A percentile compares a stretch with the other conserved stretches of the same genome.
These are phyloP conservation scores for Claviceps monticola DNA, from an alignment of 2,329 filamentous ascomycete species.

Conservation along the genomic window DNA sequence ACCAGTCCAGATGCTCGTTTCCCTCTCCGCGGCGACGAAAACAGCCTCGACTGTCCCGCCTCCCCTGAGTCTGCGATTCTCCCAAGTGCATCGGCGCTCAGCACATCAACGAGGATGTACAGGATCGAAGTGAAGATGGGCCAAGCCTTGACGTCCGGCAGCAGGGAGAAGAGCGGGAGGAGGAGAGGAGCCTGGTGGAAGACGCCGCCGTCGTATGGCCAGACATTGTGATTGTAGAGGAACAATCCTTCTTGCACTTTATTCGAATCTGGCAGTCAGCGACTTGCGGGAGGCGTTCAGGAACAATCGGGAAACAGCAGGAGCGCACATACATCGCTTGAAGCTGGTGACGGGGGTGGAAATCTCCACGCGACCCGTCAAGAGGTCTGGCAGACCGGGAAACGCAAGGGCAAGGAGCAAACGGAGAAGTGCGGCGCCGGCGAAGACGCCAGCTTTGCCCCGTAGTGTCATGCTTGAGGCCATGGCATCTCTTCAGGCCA, in stretches of 20 bases:
- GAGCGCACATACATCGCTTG: slow-evolving; percentile 62
- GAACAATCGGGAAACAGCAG: not conserved
- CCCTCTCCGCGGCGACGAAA: slow-evolving; percentile 62
- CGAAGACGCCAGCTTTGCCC: slow-evolving; percentile 46
- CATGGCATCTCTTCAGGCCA: slow-evolving; percentile 6
- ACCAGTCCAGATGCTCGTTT: slow-evolving; percentile 61
- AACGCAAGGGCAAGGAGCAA: slow-evolving; percentile 70
- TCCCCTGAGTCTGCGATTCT: slow-evolving; percentile 72
- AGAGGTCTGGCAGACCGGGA: slow-evolving; percentile 67
- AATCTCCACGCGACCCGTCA: slow-evolving; percentile 87
- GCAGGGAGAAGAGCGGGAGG: slow-evolving; percentile 77
- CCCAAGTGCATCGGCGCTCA: slow-evolving; percentile 67
- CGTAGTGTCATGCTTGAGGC: slow-evolving; percentile 24
- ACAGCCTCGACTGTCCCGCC: slow-evolving; percentile 58
- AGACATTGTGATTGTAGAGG: slow-evolving; percentile 90
- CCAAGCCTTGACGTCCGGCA: slow-evolving; percentile 54
- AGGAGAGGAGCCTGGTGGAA: slow-evolving; percentile 74
- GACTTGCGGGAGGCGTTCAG: no score
- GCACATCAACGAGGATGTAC: slow-evolving; percentile 67
- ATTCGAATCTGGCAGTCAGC: no score
- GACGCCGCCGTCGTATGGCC: slow-evolving; percentile 88
- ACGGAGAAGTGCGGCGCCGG: slow-evolving; percentile 62
- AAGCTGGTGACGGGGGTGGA: slow-evolving; percentile 96
- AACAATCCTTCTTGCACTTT: slow-evolving; percentile 92
- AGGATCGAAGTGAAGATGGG: slow-evolving; percentile 66